phyloP scores from a whole-genome alignment of 495 filamentous ascomycete genomes.

The Trichoderma erinaceum region DNA sequence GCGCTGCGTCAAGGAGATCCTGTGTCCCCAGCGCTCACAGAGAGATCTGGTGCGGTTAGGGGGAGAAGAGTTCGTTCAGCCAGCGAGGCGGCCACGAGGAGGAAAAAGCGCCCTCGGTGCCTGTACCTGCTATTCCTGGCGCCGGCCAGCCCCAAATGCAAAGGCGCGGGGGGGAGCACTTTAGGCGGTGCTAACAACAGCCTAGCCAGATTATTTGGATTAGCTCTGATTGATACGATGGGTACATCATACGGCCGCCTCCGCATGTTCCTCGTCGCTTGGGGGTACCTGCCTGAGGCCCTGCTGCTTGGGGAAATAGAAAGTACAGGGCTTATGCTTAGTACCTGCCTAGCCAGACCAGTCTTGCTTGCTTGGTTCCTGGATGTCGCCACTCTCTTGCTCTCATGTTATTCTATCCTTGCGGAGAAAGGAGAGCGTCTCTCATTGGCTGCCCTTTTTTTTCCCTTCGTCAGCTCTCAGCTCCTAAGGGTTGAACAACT shows the following conservation, averaged over 20 bases:
- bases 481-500: neutral
- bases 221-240: neutral
- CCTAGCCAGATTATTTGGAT: conserved; percentile 2
- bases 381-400: neutral
- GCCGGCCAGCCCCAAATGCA: neutral
- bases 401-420: neutral
- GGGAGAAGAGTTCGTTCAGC: conserved; percentile 4
- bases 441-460: neutral
- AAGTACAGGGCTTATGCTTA: neutral
- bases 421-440: neutral
- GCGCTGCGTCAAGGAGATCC: neutral
- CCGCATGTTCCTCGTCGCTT: neutral
- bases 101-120: conserved; percentile 2
- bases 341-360: conserved; percentile 3
- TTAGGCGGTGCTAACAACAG: conserved; percentile 2
- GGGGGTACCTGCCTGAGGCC: neutral
- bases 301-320: too few species aligned
- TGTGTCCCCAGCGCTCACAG: conserved; percentile 7
- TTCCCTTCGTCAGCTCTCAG: neutral
- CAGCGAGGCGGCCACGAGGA: neutral
- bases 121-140: conserved; percentile 2
- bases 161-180: neutral
- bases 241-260: neutral
- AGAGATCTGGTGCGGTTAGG: neutral
- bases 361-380: conserved; percentile 11